Percentiles rank a stretch among this genome's conserved stretches.
phyloP scores from a whole-genome alignment of 768 basidiomycete genomes.

The Serpula lacrymans region DNA sequence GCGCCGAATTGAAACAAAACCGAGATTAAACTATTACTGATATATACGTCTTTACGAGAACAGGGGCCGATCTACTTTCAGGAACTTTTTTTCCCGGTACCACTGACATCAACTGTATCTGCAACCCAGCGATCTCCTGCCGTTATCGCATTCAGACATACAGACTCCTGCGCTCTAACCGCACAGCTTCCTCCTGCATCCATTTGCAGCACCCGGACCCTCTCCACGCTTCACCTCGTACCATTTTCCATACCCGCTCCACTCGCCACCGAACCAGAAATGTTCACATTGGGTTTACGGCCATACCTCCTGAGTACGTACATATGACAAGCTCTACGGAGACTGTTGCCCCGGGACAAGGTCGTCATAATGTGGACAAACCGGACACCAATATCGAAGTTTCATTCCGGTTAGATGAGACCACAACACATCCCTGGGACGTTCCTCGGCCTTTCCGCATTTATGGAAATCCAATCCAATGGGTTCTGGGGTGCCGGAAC shows the following conservation, averaged over 20 bases:
- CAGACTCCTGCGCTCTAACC: slow-evolving; percentile 7
- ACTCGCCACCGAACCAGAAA: slow-evolving; percentile 11
- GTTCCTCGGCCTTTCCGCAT: slow-evolving; percentile 19
- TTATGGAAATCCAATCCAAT: slow-evolving; percentile 16
- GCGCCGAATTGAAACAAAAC: slow-evolving; percentile 29
- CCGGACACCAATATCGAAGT: slow-evolving; percentile 31
- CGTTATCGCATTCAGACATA: slow-evolving; percentile 10
- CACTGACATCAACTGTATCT: slow-evolving; percentile 8
- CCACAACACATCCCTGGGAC: slow-evolving; percentile 23
- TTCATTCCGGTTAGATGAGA: slow-evolving; percentile 15
- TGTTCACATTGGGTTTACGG: no score
- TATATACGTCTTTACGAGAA: slow-evolving; percentile 30
- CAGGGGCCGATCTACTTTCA: slow-evolving; percentile 35
- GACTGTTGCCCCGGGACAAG: slow-evolving; percentile 19
- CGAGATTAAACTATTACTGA: slow-evolving; percentile 31
- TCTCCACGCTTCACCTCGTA: slow-evolving; percentile 15
- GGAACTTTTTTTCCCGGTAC: slow-evolving; percentile 20
- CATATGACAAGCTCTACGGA: slow-evolving; percentile 7
- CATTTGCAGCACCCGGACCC: no score
- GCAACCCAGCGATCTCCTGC: slow-evolving; percentile 10
- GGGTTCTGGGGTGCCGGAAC: slow-evolving; percentile 28
- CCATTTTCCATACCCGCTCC: slow-evolving; percentile 11
- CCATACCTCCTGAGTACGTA: slow-evolving; percentile 22
- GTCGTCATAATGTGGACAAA: slow-evolving; percentile 25
- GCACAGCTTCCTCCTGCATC: slow-evolving; percentile 18